Evolutionary conservation across 331 rosid genomes (phyloP).

Genomic region (Stylosanthes scabra): DNA sequence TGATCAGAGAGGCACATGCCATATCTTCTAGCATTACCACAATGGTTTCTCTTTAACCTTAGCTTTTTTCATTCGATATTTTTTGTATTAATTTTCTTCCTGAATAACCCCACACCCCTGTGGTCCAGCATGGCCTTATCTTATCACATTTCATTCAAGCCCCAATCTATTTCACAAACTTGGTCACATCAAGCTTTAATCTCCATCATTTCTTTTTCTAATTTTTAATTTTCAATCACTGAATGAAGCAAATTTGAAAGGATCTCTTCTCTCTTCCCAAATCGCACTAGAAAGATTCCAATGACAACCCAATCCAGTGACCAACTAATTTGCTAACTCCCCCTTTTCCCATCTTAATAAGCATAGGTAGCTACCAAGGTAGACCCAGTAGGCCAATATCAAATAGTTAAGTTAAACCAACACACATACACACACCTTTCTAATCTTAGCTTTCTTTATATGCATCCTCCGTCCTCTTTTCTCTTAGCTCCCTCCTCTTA

Average conservation of each 20-base stretch:
- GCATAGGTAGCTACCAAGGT: background rate
- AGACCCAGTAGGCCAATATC: slow-evolving; percentile 23
- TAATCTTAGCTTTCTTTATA: slow-evolving; percentile 29
- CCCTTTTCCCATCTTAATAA: slow-evolving; percentile 20
- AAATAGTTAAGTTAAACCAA: slow-evolving; percentile 12
- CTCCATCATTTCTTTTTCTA: slow-evolving; percentile 43
- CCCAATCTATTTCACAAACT: slow-evolving; percentile 55
- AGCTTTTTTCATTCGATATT: background rate
- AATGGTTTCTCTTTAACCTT: slow-evolving; percentile 24
- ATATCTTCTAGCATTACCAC: slow-evolving; percentile 62
- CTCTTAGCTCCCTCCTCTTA: background rate
- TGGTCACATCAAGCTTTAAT: slow-evolving; percentile 68
- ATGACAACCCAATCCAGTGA: slow-evolving; percentile 46
- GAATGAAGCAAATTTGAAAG: too few species aligned
- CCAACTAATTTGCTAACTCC: slow-evolving; percentile 42
- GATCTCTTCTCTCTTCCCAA: slow-evolving; percentile 13
- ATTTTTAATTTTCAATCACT: too few species aligned
- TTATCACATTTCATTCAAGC: slow-evolving; percentile 53
- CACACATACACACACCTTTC: background rate
- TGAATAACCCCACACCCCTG: slow-evolving; percentile 51
- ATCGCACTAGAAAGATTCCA: slow-evolving; percentile 50
- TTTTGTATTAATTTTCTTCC: slow-evolving; percentile 5
- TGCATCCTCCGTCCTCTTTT: slow-evolving; percentile 27
- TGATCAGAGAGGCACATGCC: slow-evolving; percentile 86
- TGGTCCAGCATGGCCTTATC: slow-evolving; percentile 75